Evolutionary conservation across 129 eudicot species (phyloP).

Genomic region (Saposhnikovia divaricata): DNA sequence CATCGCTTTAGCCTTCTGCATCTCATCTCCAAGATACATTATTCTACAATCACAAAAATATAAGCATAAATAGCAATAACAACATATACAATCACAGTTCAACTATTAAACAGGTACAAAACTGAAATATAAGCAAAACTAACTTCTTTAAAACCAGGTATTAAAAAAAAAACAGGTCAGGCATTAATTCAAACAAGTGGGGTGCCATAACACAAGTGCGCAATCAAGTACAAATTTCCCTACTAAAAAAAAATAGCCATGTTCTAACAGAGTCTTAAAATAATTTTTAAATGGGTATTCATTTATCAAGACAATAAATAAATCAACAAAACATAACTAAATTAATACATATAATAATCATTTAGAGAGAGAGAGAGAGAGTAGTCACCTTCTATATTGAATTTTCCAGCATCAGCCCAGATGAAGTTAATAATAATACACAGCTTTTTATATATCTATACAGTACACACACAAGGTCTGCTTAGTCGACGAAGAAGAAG

Average conservation of each 20-base stretch:
- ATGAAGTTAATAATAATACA: not conserved
- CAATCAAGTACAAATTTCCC: not conserved
- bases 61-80: not conserved
- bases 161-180: not conserved
- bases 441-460: no score
- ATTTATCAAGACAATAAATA: no score
- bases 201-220: not conserved
- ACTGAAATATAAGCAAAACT: not conserved
- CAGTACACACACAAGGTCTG: no score
- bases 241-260: not conserved
- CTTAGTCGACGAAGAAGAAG: no score
- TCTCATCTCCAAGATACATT: not conserved
- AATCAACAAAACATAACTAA: not conserved
- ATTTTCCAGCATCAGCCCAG: no score
- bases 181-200: constrained; percentile 11
- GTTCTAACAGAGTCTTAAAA: not conserved
- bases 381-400: not conserved
- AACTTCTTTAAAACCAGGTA: not conserved
- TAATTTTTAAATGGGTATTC: not conserved
- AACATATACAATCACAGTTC: not conserved
- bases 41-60: not conserved
- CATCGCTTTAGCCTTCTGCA: not conserved
- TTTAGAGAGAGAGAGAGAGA: no score
- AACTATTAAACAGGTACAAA: not conserved
- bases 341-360: not conserved